These are phyloP conservation scores for Petunia hybrid DNA, from an alignment of 305 asterid species.

Conservation along the genomic window DNA sequence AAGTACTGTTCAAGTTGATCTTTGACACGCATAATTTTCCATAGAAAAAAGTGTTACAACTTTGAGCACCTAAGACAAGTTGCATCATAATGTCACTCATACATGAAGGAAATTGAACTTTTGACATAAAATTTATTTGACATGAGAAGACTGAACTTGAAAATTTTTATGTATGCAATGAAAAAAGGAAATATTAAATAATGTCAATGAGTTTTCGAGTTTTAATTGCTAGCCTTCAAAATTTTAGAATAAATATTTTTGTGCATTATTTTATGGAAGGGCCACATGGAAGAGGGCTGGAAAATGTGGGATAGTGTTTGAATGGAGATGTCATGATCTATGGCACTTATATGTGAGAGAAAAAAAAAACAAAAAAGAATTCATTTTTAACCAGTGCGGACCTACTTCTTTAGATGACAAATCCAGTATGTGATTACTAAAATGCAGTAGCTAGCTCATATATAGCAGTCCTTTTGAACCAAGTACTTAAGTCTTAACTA, in stretches of 20 bases:
- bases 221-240: not conserved
- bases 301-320: not conserved
- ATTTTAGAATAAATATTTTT: not conserved
- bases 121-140: not conserved
- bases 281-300: not conserved
- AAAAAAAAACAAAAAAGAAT: not conserved
- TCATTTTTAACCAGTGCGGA: not conserved
- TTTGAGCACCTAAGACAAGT: too few species aligned
- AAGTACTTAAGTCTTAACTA: too few species aligned
- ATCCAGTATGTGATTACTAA: not conserved
- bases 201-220: not conserved
- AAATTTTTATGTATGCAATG: not conserved
- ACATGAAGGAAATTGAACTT: too few species aligned
- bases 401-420: conserved; percentile 19
- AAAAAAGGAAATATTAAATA: not conserved
- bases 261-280: not conserved
- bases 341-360: not conserved
- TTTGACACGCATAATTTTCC: not conserved
- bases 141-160: not conserved
- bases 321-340: not conserved
- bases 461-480: not conserved
- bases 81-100: too few species aligned
- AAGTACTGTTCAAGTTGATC: not conserved
- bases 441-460: not conserved
- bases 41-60: not conserved